A percentile compares a stretch with the other conserved stretches of the same genome.
Evolutionary conservation across 192 early-diverging fungal species (phyloP).

Genomic region (Coemansia sp.): DNA sequence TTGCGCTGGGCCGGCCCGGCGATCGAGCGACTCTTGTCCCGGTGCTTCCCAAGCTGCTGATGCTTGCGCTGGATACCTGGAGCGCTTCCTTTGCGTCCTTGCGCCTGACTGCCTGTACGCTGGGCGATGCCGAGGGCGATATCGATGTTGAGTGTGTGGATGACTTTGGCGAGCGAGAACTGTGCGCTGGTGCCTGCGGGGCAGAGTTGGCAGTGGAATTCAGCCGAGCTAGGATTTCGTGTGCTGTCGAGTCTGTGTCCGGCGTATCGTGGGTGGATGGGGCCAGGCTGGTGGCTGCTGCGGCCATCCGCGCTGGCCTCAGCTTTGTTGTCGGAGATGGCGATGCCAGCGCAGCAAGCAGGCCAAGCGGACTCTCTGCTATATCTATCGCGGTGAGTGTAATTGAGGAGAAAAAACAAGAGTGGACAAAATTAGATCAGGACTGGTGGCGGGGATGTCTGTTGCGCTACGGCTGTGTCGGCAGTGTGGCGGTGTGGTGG

Average conservation of each 20-base stretch:
- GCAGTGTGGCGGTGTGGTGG: too few species aligned
- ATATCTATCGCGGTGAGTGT: too few species aligned
- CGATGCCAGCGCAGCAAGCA: conserved; percentile 44
- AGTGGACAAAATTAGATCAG: not conserved
- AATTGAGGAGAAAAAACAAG: conserved; percentile 1
- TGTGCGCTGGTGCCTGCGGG: not conserved
- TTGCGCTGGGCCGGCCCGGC: conserved; percentile 9
- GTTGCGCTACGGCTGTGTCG: too few species aligned
- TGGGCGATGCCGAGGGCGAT: conserved; percentile 37
- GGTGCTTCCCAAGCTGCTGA: not conserved
- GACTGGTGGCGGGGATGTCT: too few species aligned
- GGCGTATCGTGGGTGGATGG: too few species aligned
- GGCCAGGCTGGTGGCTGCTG: too few species aligned
- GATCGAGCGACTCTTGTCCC: not conserved
- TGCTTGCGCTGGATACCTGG: not conserved
- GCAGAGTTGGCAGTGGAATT: too few species aligned
- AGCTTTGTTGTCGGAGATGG: conserved; percentile 16
- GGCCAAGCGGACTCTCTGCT: conserved; percentile 26
- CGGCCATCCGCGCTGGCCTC: too few species aligned
- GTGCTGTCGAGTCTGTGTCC: too few species aligned
- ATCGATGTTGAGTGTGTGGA: conserved; percentile 8
- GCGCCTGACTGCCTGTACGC: conserved; percentile 35
- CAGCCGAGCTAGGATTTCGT: too few species aligned
- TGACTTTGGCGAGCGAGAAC: not conserved
- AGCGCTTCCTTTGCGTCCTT: not conserved